Base-by-base conservation (phyloP, 1,284 basidiomycete species). In the Pseudozyma pruni region DNA sequence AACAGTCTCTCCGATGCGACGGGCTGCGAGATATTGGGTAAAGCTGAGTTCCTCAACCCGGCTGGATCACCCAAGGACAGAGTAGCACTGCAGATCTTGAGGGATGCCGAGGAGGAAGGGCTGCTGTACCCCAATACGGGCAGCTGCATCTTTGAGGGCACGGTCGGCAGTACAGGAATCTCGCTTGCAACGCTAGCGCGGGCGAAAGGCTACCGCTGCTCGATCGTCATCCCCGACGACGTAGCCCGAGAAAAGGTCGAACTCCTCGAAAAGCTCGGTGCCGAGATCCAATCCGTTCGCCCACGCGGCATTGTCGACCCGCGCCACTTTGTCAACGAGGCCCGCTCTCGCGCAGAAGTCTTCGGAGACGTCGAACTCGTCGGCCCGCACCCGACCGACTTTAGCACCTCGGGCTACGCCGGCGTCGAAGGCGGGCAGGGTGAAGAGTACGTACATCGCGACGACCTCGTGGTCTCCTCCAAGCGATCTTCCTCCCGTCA, bases 31-130 rank as follows among this genome's bases (percentile, higher is more conserved):
- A 94, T 98, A 60, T 85, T 97, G 84, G 94, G 92, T n/a, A 97
- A 97, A 84, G 92, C 92, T 13, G 93, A 96, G 90, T 98, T 91
- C 80, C 83, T 98, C 51, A 98, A 98, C 83, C 95, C 96, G 0
- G 96, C 94, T 16, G 96, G 96, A 20, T 97, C 93, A 54, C 91
- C 98, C 41, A 99, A 99, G 83, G 96, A 99, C 83, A 88, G 96
- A 20, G 94, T 99, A 11, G 95, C 94, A 0, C 83, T 98, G 51
- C 87, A 89, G 81, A 93, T 82, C 50, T 67, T 82, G n/a, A 62
- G 93, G 63, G 92, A 97, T 78, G 96, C 96, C 0, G 96, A 98
- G 82, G 86, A 87, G 14, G 86, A 88, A 69, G 93, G 93, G 0
- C 84, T 93, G 7, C 84, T 99, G 1, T 87, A 89, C 69, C 96